Evolutionary conservation across 345 rosid genomes (phyloP).

Genomic region (Erodium maritimum): DNA sequence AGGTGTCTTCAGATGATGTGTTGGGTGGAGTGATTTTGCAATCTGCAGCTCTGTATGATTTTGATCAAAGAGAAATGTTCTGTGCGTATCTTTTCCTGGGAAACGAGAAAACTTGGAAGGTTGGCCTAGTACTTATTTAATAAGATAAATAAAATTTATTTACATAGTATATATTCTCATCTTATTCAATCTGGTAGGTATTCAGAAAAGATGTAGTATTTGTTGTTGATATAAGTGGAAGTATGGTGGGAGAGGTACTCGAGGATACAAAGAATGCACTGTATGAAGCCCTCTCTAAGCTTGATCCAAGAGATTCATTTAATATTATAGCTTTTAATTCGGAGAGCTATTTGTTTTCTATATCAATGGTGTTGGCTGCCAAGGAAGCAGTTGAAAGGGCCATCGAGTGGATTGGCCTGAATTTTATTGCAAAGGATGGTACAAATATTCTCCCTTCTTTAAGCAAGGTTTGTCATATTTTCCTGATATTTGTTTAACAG

Average conservation of each 20-base stretch:
- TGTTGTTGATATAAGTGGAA: conserved; percentile 80
- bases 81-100: conserved; percentile 67
- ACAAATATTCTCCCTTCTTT: conserved; percentile 68
- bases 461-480: conserved; percentile 38
- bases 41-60: conserved; percentile 54
- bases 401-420: conserved; percentile 50
- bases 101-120: conserved; percentile 44
- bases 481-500: no score
- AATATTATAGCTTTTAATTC: conserved; percentile 68
- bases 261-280: conserved; percentile 59
- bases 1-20: conserved; percentile 52
- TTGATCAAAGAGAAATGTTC: conserved; percentile 79
- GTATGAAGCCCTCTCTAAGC: conserved; percentile 39
- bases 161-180: conserved; percentile 7
- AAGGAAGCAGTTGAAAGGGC: conserved; percentile 51
- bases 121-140: conserved; percentile 15
- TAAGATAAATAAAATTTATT: not conserved
- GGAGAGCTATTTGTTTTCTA: conserved; percentile 51
- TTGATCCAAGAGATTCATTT: conserved; percentile 65
- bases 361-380: conserved; percentile 54
- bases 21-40: conserved; percentile 71
- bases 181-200: conserved; percentile 34
- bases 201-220: conserved; percentile 68
- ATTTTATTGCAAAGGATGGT: conserved; percentile 51
- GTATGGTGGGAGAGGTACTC: conserved; percentile 72